These are phyloP conservation scores for Fistulina hepatica DNA, from an alignment of 1,284 basidiomycete species.

Conservation along the genomic window DNA sequence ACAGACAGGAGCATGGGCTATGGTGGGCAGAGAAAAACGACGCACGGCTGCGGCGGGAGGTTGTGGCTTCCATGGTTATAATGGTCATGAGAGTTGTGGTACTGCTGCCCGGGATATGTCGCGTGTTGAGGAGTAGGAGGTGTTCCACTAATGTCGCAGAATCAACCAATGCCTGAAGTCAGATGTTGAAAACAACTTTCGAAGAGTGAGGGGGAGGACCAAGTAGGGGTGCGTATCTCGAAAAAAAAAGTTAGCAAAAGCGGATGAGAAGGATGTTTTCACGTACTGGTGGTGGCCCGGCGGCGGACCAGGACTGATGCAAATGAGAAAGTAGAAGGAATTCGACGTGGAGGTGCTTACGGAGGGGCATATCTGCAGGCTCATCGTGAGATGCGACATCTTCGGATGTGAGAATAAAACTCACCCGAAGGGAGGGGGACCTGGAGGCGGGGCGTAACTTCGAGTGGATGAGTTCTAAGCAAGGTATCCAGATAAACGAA, in stretches of 20 bases:
- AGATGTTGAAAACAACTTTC: too few species aligned
- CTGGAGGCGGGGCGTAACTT: slow-evolving; percentile 26
- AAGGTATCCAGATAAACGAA: too few species aligned
- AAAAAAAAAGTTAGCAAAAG: slow-evolving; percentile 1
- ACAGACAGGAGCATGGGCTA: not conserved
- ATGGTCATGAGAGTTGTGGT: slow-evolving; percentile 25
- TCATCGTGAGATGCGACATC: slow-evolving; percentile 10
- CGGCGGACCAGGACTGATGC: too few species aligned
- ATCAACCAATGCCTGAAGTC: not conserved
- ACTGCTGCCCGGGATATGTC: slow-evolving; percentile 29
- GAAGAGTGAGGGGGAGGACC: slow-evolving; percentile 22
- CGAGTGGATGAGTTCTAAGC: not conserved
- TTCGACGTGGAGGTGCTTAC: slow-evolving; percentile 14
- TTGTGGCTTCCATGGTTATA: slow-evolving; percentile 20
- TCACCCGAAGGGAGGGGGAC: slow-evolving; percentile 24
- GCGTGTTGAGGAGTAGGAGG: slow-evolving; percentile 15
- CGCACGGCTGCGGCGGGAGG: slow-evolving; percentile 21
- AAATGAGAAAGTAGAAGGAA: too few species aligned
- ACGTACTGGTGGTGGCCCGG: too few species aligned
- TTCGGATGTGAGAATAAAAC: slow-evolving; percentile 1
- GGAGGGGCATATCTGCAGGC: slow-evolving; percentile 11
- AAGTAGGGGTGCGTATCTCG: slow-evolving; percentile 18
- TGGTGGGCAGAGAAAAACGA: slow-evolving; percentile 9
- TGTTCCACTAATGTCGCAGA: slow-evolving; percentile 13
- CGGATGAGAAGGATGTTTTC: not conserved